Evolutionary conservation across 441 rosid genomes (phyloP).

Genomic region (Hypseocharis bilobata): DNA sequence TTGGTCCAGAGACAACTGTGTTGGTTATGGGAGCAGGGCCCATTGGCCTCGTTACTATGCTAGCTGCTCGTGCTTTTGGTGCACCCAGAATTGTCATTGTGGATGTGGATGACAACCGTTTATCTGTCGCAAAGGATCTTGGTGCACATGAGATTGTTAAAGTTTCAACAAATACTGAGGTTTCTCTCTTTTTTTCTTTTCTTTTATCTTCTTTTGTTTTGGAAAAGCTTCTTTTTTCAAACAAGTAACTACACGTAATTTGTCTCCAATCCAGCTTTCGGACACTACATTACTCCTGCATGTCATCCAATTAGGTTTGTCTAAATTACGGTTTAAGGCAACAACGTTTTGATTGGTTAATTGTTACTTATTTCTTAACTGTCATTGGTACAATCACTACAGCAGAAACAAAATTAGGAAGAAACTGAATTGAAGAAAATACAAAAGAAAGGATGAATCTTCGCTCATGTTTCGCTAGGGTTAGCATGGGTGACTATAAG

Average conservation of each 20-base stretch:
- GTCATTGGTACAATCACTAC: too few relatives aligned
- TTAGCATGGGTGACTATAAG: neutral
- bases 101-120: conserved; percentile 68
- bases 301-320: too few relatives aligned
- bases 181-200: conserved; percentile 18
- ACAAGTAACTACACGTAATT: too few relatives aligned
- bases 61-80: conserved; percentile 81
- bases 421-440: too few relatives aligned
- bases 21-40: conserved; percentile 92
- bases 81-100: conserved; percentile 65
- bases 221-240: too few relatives aligned
- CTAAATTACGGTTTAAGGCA: neutral
- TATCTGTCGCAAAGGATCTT: conserved; percentile 68
- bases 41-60: conserved; percentile 73
- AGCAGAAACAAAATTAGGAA: too few relatives aligned
- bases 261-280: too few relatives aligned
- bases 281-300: too few relatives aligned
- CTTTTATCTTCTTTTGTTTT: neutral
- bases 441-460: too few relatives aligned
- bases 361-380: neutral
- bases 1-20: conserved; percentile 65
- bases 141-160: conserved; percentile 57
- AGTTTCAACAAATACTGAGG: conserved; percentile 59
- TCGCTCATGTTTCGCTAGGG: too few relatives aligned
- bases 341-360: neutral